These are phyloP conservation scores for Thalassia testudinum DNA, from an alignment of 116 monocot species.

Conservation along the genomic window DNA sequence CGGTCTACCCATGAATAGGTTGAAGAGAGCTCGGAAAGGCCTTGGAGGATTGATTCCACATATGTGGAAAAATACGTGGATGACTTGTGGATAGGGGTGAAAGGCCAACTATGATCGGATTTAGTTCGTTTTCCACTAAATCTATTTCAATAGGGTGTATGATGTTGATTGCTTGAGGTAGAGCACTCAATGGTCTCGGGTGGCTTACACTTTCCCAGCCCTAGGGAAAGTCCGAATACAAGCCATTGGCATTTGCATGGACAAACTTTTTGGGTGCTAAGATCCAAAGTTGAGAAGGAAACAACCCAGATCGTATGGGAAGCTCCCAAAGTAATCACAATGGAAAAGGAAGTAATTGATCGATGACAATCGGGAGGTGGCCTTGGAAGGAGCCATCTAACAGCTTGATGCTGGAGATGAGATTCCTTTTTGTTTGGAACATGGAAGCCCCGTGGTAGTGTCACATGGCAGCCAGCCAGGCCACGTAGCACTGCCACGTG, in stretches of 20 bases:
- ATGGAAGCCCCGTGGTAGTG: too few species aligned
- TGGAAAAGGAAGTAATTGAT: slow-evolving; percentile 7
- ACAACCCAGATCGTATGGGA: slow-evolving; percentile 12
- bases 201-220: neutral
- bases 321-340: slow-evolving; percentile 10
- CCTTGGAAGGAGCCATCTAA: slow-evolving; percentile 31
- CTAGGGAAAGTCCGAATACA: neutral
- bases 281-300: slow-evolving; percentile 11
- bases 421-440: too few species aligned
- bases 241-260: slow-evolving; percentile 1
- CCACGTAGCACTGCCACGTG: too few species aligned
- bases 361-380: slow-evolving; percentile 20
- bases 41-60: too few species aligned
- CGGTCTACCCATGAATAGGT: too few species aligned
- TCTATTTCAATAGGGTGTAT: slow-evolving; percentile 10
- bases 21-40: too few species aligned
- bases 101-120: slow-evolving; percentile 13
- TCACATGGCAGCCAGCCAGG: too few species aligned
- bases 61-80: too few species aligned
- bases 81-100: slow-evolving; percentile 11
- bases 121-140: slow-evolving; percentile 10
- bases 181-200: slow-evolving; percentile 8
- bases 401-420: slow-evolving; percentile 23
- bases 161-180: slow-evolving; percentile 8
- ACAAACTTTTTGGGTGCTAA: slow-evolving; percentile 10